Conservation (phyloP, 805 yeast genomes). For the Candida dendrica region DNA sequence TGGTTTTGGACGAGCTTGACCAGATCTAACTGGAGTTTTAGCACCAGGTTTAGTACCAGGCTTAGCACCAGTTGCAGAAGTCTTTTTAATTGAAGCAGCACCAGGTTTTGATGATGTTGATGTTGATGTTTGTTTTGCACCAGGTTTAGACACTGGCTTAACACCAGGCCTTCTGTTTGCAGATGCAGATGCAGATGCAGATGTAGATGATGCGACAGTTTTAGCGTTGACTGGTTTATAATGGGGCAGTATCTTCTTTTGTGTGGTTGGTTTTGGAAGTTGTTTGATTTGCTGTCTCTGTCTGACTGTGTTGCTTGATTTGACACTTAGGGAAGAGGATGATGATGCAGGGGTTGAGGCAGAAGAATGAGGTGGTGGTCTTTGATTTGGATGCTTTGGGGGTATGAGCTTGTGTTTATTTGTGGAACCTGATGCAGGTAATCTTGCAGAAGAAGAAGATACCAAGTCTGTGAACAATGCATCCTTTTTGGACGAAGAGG, state of each 20-base stretch:
- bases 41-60: too few relatives aligned
- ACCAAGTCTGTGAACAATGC: too few relatives aligned
- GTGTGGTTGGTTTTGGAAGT: background rate
- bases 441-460: background rate
- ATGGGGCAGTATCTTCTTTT: background rate
- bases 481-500: too few relatives aligned
- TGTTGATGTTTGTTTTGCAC: too few relatives aligned
- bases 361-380: conserved; percentile 1
- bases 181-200: background rate
- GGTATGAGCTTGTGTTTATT: background rate
- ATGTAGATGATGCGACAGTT: background rate
- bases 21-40: too few relatives aligned
- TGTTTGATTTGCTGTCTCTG: background rate
- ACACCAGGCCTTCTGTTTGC: background rate
- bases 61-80: background rate
- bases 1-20: background rate
- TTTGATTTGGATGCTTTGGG: background rate
- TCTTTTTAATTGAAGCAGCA: background rate
- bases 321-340: background rate
- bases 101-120: too few relatives aligned
- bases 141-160: background rate
- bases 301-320: background rate
- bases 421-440: too few relatives aligned
- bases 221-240: background rate
- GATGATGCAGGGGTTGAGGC: conserved; percentile 1